phyloP scores from a whole-genome alignment of 148 eudicot species.

The Camellia japonica region DNA sequence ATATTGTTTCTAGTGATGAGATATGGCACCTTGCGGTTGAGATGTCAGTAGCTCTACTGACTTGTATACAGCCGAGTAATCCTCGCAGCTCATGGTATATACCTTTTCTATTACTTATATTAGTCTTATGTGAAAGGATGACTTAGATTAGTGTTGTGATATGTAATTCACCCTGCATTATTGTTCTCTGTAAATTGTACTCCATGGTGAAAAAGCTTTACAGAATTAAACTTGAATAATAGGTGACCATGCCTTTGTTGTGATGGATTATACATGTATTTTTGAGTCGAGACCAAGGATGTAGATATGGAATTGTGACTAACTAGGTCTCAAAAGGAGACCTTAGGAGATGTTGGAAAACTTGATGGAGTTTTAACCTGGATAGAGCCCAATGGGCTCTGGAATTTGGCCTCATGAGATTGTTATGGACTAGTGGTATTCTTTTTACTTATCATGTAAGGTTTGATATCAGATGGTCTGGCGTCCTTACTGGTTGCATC shows the following conservation, averaged over 20 bases:
- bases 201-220: not conserved
- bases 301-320: not conserved
- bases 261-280: not conserved
- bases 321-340: not conserved
- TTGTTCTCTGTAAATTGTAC: not conserved
- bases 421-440: not conserved
- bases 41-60: conserved; percentile 76
- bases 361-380: not conserved
- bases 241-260: not conserved
- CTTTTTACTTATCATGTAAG: not conserved
- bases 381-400: not conserved
- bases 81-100: conserved; percentile 98
- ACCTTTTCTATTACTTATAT: not conserved
- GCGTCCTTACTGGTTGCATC: not conserved
- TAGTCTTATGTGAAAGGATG: conserved; percentile 3
- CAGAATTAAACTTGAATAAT: not conserved
- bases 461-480: not conserved
- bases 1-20: conserved; percentile 80
- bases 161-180: not conserved
- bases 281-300: not conserved
- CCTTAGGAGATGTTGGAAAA: not conserved
- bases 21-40: conserved; percentile 89
- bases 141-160: not conserved
- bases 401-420: not conserved
- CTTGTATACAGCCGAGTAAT: conserved; percentile 57